A percentile compares a stretch with the other conserved stretches of the same genome.
Conservation (phyloP, 352 stramenopile genomes). For the Pythium dissotocum region DNA sequence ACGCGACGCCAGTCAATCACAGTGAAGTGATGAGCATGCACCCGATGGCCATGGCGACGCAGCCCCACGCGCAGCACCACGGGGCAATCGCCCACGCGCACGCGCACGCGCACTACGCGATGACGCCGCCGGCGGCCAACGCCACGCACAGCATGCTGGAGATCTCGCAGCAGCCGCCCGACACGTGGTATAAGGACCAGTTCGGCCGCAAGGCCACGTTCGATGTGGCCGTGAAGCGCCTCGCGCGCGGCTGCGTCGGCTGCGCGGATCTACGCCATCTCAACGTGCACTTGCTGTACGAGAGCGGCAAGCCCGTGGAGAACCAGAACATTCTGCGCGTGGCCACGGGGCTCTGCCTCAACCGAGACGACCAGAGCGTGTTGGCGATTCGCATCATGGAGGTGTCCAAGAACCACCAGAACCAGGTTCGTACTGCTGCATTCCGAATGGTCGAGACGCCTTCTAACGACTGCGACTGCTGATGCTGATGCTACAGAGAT, state of each 20-base stretch:
- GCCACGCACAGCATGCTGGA: slow-evolving; percentile 38
- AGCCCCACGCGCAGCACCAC: slow-evolving; percentile 1
- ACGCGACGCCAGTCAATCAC: not conserved
- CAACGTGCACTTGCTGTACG: slow-evolving; percentile 66
- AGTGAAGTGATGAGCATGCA: not conserved
- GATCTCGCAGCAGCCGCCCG: slow-evolving; percentile 59
- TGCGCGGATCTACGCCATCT: slow-evolving; percentile 59
- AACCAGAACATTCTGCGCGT: slow-evolving; percentile 76
- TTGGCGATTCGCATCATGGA: slow-evolving; percentile 73
- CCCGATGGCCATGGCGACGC: slow-evolving; percentile 22
- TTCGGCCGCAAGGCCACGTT: slow-evolving; percentile 78
- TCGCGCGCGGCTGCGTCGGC: slow-evolving; percentile 32
- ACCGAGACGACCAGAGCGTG: slow-evolving; percentile 49
- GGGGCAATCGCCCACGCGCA: not conserved
- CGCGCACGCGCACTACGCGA: slow-evolving; percentile 8
- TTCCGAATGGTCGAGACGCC: not conserved
- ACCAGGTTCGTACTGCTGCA: slow-evolving; percentile 46
- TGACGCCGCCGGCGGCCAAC: slow-evolving; percentile 10
- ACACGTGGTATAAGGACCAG: slow-evolving; percentile 82
- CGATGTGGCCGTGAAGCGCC: slow-evolving; percentile 43
- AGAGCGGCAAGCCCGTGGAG: slow-evolving; percentile 73
- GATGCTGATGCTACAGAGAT: slow-evolving; percentile 37
- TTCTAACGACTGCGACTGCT: not conserved
- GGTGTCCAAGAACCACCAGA: slow-evolving; percentile 84
- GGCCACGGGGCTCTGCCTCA: slow-evolving; percentile 58